Evolutionary conservation across 2,329 filamentous ascomycete species (phyloP), one percentile per base, ranked within the genome.

Genomic region (Penicillium brevicompactum): DNA sequence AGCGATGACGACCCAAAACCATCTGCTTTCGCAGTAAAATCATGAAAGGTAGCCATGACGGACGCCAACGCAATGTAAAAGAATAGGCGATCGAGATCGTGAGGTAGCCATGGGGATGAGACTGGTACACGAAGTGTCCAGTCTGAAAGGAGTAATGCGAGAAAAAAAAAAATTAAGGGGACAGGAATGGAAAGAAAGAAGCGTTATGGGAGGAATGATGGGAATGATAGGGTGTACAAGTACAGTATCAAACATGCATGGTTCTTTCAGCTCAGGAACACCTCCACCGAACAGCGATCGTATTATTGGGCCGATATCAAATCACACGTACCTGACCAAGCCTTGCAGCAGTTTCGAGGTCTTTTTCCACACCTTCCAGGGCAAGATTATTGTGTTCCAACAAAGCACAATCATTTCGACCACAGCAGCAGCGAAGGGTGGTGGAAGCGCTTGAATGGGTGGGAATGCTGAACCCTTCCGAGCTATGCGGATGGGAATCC

Each of bases 291-390:
- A 37, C 34, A 5, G 4, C 34, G 34, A 54, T 30, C 49, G 55
- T 45, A 48, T 32, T 57, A 32, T 54, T 46, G 47, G 34, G 41
- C 41, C 31, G 32, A 37, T 32, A 40, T 27, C 5, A 53, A 52
- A 56, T 52, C 56, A 51, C 57, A 85, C 90, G 71, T 88, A 97
- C 93, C 89, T 97, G 90, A 62, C 94, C 94, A 67, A 97, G 83
- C 71, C 89, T 84, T 46, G 92, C 94, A 40, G 94, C 94, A 49
- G 86, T 91, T 66, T 87, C 87, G 51, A 97, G 89, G 77, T 97
- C 91, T 66, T 88, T 89, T 76, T 97, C 93, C 61, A 97, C 82
- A 58, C 85, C 88, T 65, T 91, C 87, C 45, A 97, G 81, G 59
- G 91, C 82, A 44, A 83, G 82, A 73, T 87, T 87, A 76, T 93